These are phyloP conservation scores for Cutaneotrichosporon cutaneum DNA, from an alignment of 1,284 basidiomycete species.

Conservation along the genomic window DNA sequence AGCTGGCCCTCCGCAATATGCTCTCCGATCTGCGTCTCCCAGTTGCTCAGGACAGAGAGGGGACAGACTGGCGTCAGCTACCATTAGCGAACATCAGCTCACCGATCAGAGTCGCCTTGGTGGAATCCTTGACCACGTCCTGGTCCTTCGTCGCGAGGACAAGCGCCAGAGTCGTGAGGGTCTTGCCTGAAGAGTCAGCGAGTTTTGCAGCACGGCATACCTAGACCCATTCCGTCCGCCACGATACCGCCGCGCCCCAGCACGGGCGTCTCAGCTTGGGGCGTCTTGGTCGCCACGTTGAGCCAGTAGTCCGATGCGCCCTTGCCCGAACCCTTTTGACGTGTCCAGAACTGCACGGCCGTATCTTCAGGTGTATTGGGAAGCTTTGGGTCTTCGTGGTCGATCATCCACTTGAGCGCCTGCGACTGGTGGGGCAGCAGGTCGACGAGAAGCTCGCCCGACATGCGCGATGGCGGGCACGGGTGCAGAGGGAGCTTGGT, in stretches of 20 bases:
- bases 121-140: conserved; percentile 57
- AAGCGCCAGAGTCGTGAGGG: conserved; percentile 73
- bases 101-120: conserved; percentile 73
- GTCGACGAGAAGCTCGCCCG: conserved; percentile 66
- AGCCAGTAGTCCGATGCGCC: conserved; percentile 47
- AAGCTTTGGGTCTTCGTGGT: conserved; percentile 68
- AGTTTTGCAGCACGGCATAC: conserved; percentile 8
- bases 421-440: conserved; percentile 69
- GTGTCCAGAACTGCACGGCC: conserved; percentile 84
- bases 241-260: conserved; percentile 80
- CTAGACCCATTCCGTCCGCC: conserved; percentile 83
- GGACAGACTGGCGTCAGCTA: conserved; percentile 65
- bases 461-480: conserved; percentile 65
- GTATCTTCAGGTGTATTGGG: conserved; percentile 66
- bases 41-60: conserved; percentile 82
- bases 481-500: conserved; percentile 47
- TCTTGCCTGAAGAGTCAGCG: conserved; percentile 62
- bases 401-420: conserved; percentile 64
- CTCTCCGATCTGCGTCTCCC: conserved; percentile 82
- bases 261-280: conserved; percentile 63
- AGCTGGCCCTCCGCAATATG: conserved; percentile 65
- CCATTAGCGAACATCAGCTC: conserved; percentile 27
- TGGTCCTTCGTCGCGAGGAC: conserved; percentile 72
- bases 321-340: conserved; percentile 58
- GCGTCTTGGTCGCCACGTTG: conserved; percentile 74